Evolutionary conservation across 169 alveolate species (phyloP), one percentile per base, ranked within the genome.

Genomic region (Plasmodium vivax): DNA sequence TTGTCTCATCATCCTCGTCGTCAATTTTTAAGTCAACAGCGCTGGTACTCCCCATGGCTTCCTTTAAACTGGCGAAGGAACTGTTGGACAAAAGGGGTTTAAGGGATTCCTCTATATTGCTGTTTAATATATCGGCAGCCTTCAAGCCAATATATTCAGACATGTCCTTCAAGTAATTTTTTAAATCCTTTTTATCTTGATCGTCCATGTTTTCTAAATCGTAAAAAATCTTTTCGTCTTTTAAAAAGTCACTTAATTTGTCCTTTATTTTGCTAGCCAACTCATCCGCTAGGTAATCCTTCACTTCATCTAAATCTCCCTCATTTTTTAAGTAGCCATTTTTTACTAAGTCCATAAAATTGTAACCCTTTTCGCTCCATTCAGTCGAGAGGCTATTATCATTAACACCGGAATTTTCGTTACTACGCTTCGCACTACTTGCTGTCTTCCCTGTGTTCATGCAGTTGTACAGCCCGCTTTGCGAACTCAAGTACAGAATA

Each of bases 251-350:
- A 6, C n/a, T 77, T 73, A 85, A 9, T 34, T 51, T 85, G 19
- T 75, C 79, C 56, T 85, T 74, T 45, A 85, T 85, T 75, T 85
- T 85, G 10, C 41, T 58, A 75, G 93, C 93, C 68, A 85, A 75
- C 68, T 85, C 93, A 75, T 74, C 75, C 43, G 93, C 93, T 85
- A 85, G 34, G 4, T 85, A 54, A 68, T 85, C 93, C 58, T 85
- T 85, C 77, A 85, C 68, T 16, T 85, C 83, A 41, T 85, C 93
- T 75, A 85, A 74, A 56, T 85, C 82, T 54, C 47, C 45, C 10
- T 51, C 34, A 74, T 56, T 85, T 54, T 47, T 51, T 77, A 74
- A 74, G 43, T 85, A 85, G 36, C 85, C 85, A 74, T 85, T 74
- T 85, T 73, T 85, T 30, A 85, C 38, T 14, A 85, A 54, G 51